Percentiles rank a stretch among this genome's conserved stretches.
Evolutionary conservation across 352 stramenopile species (phyloP).

Genomic region (Globisporangium radiosum): DNA sequence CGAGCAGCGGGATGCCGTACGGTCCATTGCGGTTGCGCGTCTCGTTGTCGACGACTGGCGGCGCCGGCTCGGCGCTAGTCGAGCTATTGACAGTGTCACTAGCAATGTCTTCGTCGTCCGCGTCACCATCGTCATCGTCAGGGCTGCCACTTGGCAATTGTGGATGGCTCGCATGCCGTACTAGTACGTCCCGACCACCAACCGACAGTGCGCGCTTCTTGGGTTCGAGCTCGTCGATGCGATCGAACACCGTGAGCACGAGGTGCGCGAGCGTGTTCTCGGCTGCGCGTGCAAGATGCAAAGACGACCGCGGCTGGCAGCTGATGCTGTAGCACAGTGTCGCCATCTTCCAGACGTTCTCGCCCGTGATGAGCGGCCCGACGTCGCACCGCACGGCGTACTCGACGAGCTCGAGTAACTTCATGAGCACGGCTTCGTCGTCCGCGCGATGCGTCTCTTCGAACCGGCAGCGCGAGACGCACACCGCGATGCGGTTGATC

Average conservation of each 20-base stretch:
- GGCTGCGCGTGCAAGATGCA: slow-evolving; percentile 91
- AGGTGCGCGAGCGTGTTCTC: slow-evolving; percentile 96
- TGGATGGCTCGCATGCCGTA: background rate
- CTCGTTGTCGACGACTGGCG: slow-evolving; percentile 6
- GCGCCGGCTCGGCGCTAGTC: background rate
- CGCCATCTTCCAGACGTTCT: slow-evolving; percentile 94
- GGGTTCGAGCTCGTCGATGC: slow-evolving; percentile 70
- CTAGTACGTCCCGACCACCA: background rate
- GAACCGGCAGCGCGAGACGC: slow-evolving; percentile 91
- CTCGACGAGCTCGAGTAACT: slow-evolving; percentile 95
- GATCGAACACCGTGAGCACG: slow-evolving; percentile 95
- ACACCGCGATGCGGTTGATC: slow-evolving; percentile 93
- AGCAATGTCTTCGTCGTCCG: background rate
- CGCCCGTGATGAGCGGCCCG: slow-evolving; percentile 84
- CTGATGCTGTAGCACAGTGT: slow-evolving; percentile 96
- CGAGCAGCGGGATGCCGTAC: slow-evolving; percentile 87
- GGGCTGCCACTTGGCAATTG: background rate
- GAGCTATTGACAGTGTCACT: too few relatives aligned
- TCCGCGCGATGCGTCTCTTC: slow-evolving; percentile 92
- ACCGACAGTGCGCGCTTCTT: slow-evolving; percentile 5
- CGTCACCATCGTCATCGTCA: slow-evolving; percentile 7
- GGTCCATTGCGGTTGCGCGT: slow-evolving; percentile 21
- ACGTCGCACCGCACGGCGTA: slow-evolving; percentile 92
- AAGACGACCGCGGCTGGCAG: slow-evolving; percentile 78
- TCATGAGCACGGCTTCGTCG: slow-evolving; percentile 92